Evolutionary conservation across 2,329 filamentous ascomycete genomes (phyloP).

Genomic region (Fusarium neocosmosporiellum): DNA sequence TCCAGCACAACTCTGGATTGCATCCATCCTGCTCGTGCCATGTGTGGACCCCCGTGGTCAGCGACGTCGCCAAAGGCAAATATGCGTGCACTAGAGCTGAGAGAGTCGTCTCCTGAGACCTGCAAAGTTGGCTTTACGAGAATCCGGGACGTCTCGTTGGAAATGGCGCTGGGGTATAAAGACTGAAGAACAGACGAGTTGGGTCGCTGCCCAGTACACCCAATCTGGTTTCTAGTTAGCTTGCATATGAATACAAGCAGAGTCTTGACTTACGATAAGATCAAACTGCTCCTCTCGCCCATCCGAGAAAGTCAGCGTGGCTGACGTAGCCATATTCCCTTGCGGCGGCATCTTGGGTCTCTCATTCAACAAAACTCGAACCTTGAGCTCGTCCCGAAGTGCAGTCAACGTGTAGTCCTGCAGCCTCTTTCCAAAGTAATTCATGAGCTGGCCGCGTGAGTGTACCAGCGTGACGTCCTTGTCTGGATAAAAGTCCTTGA

Average conservation of each 20-base stretch:
- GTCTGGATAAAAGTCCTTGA: neutral
- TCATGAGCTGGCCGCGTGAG: slow-evolving; percentile 2
- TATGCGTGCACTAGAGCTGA: neutral
- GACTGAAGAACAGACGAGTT: neutral
- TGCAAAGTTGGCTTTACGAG: slow-evolving; percentile 3
- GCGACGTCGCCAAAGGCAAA: slow-evolving; percentile 18
- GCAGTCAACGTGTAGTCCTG: neutral
- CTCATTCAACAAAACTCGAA: neutral
- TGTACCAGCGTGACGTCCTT: slow-evolving; percentile 9
- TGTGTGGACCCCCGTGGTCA: neutral
- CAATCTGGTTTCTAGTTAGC: neutral
- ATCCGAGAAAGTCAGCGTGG: neutral
- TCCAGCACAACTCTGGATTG: neutral
- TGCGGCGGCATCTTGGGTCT: neutral
- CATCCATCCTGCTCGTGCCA: slow-evolving; percentile 1
- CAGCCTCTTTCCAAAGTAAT: neutral
- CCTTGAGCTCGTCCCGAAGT: neutral
- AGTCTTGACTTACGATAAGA: neutral
- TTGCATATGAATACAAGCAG: neutral
- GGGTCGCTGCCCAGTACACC: slow-evolving; percentile 11
- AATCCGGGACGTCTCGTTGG: neutral
- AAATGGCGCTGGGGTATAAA: neutral
- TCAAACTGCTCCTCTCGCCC: neutral
- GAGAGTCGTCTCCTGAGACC: neutral
- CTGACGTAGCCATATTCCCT: neutral